phyloP scores from a whole-genome alignment of 106 monocot genomes.

The Narthecium ossifragum region DNA sequence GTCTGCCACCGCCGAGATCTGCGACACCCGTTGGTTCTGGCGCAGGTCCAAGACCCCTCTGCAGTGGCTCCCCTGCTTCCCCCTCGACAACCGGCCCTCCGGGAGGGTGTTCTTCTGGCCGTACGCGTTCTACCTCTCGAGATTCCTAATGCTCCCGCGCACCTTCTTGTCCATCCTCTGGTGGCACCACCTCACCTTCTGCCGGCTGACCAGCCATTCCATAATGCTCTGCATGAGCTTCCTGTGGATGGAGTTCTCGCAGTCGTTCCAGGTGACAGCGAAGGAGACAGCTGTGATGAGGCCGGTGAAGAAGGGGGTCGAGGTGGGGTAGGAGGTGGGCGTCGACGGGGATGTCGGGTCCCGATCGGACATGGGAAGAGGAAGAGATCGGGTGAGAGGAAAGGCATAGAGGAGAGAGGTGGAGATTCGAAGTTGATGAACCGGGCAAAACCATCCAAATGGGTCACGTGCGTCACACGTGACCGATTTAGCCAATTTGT shows the following conservation, averaged over 20 bases:
- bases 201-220: constrained; percentile 39
- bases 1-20: constrained; percentile 70
- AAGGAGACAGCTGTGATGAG: too few species aligned
- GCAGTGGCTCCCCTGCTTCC: constrained; percentile 93
- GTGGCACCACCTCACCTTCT: constrained; percentile 20
- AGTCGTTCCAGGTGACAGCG: constrained; percentile 80
- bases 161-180: constrained; percentile 67
- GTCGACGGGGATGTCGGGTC: too few species aligned
- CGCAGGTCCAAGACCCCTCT: constrained; percentile 45
- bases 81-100: constrained; percentile 66
- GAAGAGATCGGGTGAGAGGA: too few species aligned
- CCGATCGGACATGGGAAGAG: too few species aligned
- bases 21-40: constrained; percentile 70
- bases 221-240: constrained; percentile 69
- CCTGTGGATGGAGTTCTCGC: constrained; percentile 98
- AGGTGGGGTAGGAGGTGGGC: too few species aligned
- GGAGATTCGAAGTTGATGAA: too few species aligned
- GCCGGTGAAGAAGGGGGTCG: too few species aligned
- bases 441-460: too few species aligned
- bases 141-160: constrained; percentile 65
- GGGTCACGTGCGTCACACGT: too few species aligned
- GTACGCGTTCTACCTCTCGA: constrained; percentile 82
- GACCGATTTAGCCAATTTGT: too few species aligned
- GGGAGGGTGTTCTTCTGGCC: constrained; percentile 98
- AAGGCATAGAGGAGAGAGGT: too few species aligned